Evolutionary conservation across 805 yeast genomes (phyloP), one percentile per base, ranked within the genome.

Genomic region (Lachancea waltii): DNA sequence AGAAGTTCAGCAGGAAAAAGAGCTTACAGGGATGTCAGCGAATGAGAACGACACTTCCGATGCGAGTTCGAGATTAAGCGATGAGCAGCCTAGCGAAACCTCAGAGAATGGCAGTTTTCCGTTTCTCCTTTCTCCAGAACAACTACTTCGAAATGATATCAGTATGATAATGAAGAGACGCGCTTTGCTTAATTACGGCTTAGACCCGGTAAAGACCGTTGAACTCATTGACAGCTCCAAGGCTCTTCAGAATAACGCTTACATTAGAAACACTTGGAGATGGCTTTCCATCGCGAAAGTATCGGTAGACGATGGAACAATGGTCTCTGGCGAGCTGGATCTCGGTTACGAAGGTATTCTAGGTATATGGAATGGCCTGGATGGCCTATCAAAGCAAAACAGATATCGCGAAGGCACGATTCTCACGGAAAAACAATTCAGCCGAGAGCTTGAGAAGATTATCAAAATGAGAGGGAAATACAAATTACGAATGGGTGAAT

Each of bases 301-400:
- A 29, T 70, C 84, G 1, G 77, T 77, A 3, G 71, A 70, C 14
- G 73, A 78, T 35, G 81, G 85, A 0, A 65, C 80, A 1, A 81
- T 85, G 82, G 65, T 75, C 3, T 70, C 81, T 4, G 78, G 77
- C 17, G 79, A 75, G 13, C 64, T 85, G 26, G 96, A 90, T 54
- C 68, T 90, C 22, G 89, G 95, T 1, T 87, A 75, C 55, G 81
- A 83, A 47, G 98, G 98, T 5, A 94, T 90, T 3, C 60, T 78
- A 19, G 95, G 95, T 7, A 77, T 90, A 24, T 90, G 97, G 98
- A 78, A 78, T 50, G 89, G 89, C 21, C 69, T 72, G 13, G 73
- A 69, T 4, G 81, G 71, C 1, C 61, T 70, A 16, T 60, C 64
- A 7, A 61, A 69, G 31, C 77, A 77, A 43, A 70, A 69, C 30